Evolutionary conservation across 2,329 filamentous ascomycete genomes (phyloP), one percentile per base, ranked within the genome.

Genomic region (Alternaria ventricosa): DNA sequence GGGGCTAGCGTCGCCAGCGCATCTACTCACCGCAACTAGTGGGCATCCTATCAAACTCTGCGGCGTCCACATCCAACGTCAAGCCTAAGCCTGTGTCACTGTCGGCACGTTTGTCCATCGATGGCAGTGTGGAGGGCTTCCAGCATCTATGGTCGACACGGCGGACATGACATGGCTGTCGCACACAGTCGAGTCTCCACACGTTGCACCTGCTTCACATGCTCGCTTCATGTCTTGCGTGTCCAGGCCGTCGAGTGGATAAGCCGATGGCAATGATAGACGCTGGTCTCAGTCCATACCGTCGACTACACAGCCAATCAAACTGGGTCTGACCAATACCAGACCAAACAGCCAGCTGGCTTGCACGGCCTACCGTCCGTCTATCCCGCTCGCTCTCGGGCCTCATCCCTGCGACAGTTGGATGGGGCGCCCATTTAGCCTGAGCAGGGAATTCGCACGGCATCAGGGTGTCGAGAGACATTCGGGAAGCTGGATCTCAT

Each of bases 161-260:
- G 60, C 61, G 53, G 72, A 70, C 73, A 72, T 77, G 76, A 76
- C 77, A 77, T 70, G 75, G 70, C 66, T 63, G 74, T 74, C 70
- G 75, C 65, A 75, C 75, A 63, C 71, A 72, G 63, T 78, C 74
- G 74, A 78, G 76, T 75, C 73, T 78, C 77, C 76, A 78, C 76
- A 78, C 76, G 76, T 79, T 72, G 77, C 77, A 79, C 75, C 67
- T 63, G 66, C 69, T 44, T 68, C 30, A 59, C 55, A 55, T 49
- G 60, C 65, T 69, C 55, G 70, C 70, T 71, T 70, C 66, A 57
- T 63, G 60, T 50, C 50, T 59, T 62, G 59, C 58, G 64, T 55
- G 43, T 44, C 55, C 23, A 66, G 46, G 33, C 57, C 50, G 61
- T 63, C 65, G 67, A 64, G 54, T 50, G 68, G 63, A 63, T 59